Conservation (phyloP, 768 basidiomycete species). For the Panus rudis region DNA sequence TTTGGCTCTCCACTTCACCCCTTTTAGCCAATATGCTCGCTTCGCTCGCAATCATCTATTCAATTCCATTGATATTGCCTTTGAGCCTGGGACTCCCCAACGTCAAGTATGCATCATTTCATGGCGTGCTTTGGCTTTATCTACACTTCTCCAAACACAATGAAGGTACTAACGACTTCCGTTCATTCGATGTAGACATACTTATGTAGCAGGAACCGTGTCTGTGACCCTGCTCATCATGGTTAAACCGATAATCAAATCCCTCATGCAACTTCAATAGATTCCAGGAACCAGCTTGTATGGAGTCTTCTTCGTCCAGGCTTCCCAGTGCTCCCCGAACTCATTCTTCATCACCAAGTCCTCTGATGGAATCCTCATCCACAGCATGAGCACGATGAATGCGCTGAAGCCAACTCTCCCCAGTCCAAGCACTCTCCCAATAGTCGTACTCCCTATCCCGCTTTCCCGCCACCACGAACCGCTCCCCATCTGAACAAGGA, state of each 20-base stretch:
- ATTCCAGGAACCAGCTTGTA: constrained; percentile 8
- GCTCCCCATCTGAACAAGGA: constrained; percentile 3
- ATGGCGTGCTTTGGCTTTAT: neutral
- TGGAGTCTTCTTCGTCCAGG: constrained; percentile 2
- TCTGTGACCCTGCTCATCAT: neutral
- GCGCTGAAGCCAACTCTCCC: neutral
- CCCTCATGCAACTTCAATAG: neutral
- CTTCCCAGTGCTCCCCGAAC: constrained; percentile 8
- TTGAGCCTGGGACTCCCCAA: neutral
- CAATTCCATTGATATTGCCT: too few relatives aligned
- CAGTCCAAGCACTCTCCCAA: neutral
- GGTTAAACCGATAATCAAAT: neutral
- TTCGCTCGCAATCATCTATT: too few relatives aligned
- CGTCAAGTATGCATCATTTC: neutral
- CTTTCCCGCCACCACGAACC: constrained; percentile 6
- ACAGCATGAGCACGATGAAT: neutral
- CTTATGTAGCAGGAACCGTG: neutral
- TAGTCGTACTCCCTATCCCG: neutral
- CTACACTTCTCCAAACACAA: neutral
- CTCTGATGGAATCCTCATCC: constrained; percentile 1
- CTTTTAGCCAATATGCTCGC: too few relatives aligned
- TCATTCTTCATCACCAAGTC: constrained; percentile 7
- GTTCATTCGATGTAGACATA: neutral
- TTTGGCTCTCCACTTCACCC: neutral
- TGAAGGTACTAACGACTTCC: neutral